phyloP scores from a whole-genome alignment of 441 rosid genomes.

The Omphalea diandra region DNA sequence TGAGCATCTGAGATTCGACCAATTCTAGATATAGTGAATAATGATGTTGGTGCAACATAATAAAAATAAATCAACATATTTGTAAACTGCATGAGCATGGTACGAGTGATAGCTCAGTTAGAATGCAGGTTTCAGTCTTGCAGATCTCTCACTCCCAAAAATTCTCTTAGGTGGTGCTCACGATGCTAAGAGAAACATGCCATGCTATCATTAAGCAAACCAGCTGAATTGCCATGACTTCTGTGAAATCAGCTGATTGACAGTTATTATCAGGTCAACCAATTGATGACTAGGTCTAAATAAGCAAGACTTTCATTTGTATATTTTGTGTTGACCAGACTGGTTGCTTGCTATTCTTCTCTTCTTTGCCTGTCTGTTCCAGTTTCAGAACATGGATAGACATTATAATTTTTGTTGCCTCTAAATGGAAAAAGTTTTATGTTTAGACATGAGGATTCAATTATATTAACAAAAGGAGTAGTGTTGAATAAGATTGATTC shows the following conservation, averaged over 20 bases:
- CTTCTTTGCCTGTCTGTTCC: not conserved
- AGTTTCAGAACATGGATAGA: not conserved
- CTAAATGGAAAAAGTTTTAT: not conserved
- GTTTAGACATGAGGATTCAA: not conserved
- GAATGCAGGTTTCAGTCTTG: not conserved
- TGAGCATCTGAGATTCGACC: conserved; percentile 3
- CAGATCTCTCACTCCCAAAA: not conserved
- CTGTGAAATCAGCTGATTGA: not conserved
- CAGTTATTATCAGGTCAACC: conserved; percentile 1
- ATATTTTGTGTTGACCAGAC: not conserved
- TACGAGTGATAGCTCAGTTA: not conserved
- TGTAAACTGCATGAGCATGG: not conserved
- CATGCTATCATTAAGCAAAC: not conserved
- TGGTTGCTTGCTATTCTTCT: not conserved
- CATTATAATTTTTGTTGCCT: not conserved
- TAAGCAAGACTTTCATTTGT: not conserved
- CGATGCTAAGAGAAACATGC: not conserved
- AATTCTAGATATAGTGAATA: not conserved
- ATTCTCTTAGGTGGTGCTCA: not conserved
- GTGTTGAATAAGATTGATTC: not conserved
- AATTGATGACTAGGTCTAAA: not conserved
- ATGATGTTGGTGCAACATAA: not conserved
- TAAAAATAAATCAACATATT: not conserved
- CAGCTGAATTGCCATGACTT: not conserved
- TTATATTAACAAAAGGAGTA: not conserved